Percentiles rank a stretch among this genome's conserved stretches.
Evolutionary conservation across 116 monocot genomes (phyloP).

Genomic region (Zostera marina): DNA sequence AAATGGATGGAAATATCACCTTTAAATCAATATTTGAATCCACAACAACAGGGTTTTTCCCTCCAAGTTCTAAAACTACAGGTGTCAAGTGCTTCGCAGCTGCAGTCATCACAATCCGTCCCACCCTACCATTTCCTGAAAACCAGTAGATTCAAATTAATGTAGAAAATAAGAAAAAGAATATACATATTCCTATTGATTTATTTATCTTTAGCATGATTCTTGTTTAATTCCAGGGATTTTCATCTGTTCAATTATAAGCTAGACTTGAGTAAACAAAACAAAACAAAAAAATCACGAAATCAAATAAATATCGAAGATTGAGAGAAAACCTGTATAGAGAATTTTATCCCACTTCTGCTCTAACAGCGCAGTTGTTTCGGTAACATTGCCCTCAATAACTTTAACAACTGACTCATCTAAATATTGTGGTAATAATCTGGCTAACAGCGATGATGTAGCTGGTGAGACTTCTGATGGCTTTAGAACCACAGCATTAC

Average conservation of each 20-base stretch:
- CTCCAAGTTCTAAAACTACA: conserved; percentile 83
- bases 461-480: conserved; percentile 93
- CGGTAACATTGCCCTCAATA: conserved; percentile 58
- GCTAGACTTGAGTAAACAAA: too few species aligned
- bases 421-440: conserved; percentile 41
- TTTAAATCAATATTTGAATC: conserved; percentile 56
- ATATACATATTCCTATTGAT: too few species aligned
- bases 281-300: neutral
- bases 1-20: conserved; percentile 17
- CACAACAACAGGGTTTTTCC: conserved; percentile 81
- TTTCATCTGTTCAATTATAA: too few species aligned
- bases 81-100: conserved; percentile 87
- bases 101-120: conserved; percentile 65
- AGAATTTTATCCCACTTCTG: conserved; percentile 95
- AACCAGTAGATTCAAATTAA: neutral
- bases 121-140: conserved; percentile 66
- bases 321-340: conserved; percentile 54
- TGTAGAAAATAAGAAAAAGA: too few species aligned
- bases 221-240: too few species aligned
- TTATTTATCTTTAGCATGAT: too few species aligned
- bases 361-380: conserved; percentile 73
- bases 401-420: conserved; percentile 72
- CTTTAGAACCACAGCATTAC: conserved; percentile 77
- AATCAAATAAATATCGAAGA: neutral
- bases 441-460: conserved; percentile 60